phyloP scores from a whole-genome alignment of 306 rosid genomes.

The Carpinus viminea region DNA sequence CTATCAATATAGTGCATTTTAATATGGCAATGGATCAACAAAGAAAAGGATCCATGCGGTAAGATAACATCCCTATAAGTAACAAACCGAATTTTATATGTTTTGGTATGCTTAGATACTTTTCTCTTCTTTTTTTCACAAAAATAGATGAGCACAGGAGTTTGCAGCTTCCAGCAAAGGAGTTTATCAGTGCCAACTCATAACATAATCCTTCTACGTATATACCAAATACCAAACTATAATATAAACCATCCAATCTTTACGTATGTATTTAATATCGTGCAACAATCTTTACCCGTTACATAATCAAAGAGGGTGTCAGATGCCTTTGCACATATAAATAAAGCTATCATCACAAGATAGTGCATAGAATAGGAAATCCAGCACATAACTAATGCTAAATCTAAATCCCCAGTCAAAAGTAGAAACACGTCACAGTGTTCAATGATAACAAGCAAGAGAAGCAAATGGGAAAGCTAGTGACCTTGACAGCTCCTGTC shows the following conservation, averaged over 20 bases:
- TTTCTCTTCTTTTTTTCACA: not conserved
- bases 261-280: not conserved
- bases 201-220: not conserved
- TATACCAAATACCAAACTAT: not conserved
- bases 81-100: not conserved
- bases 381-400: constrained; percentile 1
- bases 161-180: not conserved
- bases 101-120: not conserved
- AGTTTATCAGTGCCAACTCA: not conserved
- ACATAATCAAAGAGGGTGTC: not conserved
- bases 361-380: constrained; percentile 1
- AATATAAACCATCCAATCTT: not conserved
- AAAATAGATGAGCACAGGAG: not conserved
- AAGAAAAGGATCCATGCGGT: not conserved
- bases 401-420: constrained; percentile 6
- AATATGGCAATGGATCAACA: not conserved
- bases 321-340: not conserved
- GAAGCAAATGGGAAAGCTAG: constrained; percentile 13
- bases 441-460: constrained; percentile 23
- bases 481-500: constrained; percentile 76
- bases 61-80: not conserved
- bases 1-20: not conserved
- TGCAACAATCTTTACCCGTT: not conserved
- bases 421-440: constrained; percentile 11
- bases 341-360: not conserved